phyloP scores from a whole-genome alignment of 2,329 filamentous ascomycete species.

The Aspergillus ruber region DNA sequence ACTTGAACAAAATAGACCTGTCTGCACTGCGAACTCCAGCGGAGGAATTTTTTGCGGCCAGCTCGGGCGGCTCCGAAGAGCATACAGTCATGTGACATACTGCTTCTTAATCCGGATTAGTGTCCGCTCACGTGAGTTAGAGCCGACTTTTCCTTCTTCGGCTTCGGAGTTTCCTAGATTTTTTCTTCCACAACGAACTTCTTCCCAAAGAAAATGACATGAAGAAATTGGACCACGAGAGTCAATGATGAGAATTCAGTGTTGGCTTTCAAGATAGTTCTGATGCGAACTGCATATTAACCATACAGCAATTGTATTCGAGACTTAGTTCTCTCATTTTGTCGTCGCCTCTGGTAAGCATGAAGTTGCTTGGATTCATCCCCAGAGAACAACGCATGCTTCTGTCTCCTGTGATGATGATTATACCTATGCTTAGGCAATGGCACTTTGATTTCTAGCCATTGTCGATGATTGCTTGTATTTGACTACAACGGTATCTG shows the following conservation, averaged over 20 bases:
- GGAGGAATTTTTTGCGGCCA: conserved; percentile 17
- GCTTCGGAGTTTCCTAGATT: not conserved
- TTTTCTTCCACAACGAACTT: not conserved
- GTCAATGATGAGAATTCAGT: conserved; percentile 8
- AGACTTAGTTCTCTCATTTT: conserved; percentile 1
- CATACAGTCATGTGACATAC: conserved; percentile 1
- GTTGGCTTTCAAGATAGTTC: conserved; percentile 10
- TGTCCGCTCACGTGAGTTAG: too few relatives aligned
- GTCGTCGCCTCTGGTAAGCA: not conserved
- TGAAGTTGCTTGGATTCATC: not conserved
- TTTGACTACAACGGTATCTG: conserved; percentile 98
- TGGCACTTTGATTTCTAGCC: conserved; percentile 48
- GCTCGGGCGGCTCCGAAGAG: conserved; percentile 10
- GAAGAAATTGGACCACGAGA: not conserved
- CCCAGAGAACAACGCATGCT: not conserved
- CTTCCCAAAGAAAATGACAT: not conserved
- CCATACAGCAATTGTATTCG: conserved; percentile 6
- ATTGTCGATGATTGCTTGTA: conserved; percentile 45
- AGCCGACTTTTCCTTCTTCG: too few relatives aligned
- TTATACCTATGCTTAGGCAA: conserved; percentile 39
- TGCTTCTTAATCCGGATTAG: too few relatives aligned
- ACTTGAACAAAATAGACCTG: too few relatives aligned
- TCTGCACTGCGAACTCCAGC: conserved; percentile 2
- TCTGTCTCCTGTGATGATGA: conserved; percentile 41
- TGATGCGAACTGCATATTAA: conserved; percentile 6